Percentiles rank a stretch among this genome's conserved stretches.
These are phyloP conservation scores for Trichoderma pleuroti DNA, from an alignment of 2,329 filamentous ascomycete genomes.

Conservation along the genomic window DNA sequence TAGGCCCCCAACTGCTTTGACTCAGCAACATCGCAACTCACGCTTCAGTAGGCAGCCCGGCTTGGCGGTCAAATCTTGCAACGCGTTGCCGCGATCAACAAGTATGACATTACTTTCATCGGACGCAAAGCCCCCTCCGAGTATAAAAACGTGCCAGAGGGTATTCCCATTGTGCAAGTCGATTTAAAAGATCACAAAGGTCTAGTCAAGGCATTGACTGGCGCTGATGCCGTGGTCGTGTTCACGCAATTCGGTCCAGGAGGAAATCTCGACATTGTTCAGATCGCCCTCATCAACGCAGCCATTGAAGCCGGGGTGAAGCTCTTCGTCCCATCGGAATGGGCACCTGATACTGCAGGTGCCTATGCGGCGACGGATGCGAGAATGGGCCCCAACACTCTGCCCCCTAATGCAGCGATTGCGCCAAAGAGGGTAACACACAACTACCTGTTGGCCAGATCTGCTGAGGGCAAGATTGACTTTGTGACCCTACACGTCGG, in stretches of 20 bases:
- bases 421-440: background rate
- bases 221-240: background rate
- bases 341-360: slow-evolving; percentile 9
- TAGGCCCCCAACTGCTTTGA: background rate
- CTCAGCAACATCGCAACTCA: background rate
- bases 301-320: slow-evolving; percentile 7
- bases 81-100: background rate
- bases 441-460: background rate
- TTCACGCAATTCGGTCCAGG: background rate
- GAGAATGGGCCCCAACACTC: slow-evolving; percentile 4
- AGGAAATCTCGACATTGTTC: background rate
- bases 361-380: background rate
- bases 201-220: background rate
- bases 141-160: background rate
- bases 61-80: background rate
- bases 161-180: background rate
- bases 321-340: slow-evolving; percentile 10
- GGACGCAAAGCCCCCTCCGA: background rate
- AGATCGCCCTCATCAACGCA: slow-evolving; percentile 9
- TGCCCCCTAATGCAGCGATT: background rate
- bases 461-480: slow-evolving; percentile 5
- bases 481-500: background rate
- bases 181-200: background rate
- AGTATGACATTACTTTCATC: slow-evolving; percentile 7
- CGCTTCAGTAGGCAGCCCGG: background rate